Evolutionary conservation across 352 stramenopile genomes (phyloP).

Genomic region (Phytopythium boreale): DNA sequence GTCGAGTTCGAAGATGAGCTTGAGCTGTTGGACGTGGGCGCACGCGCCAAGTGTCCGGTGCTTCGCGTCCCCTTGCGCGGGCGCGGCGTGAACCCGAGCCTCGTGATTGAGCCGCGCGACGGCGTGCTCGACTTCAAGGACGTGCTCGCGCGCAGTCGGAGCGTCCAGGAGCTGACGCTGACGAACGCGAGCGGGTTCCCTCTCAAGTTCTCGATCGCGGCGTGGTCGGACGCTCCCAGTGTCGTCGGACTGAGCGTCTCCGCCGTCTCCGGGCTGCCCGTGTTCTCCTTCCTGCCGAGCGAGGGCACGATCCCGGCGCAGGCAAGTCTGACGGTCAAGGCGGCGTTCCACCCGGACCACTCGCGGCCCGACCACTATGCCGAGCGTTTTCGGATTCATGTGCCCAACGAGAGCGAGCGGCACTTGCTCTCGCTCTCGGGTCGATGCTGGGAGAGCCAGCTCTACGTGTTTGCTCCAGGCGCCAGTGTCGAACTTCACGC

Average conservation of each 20-base stretch:
- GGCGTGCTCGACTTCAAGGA: conserved; percentile 67
- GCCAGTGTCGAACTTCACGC: background rate
- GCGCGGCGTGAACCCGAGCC: conserved; percentile 76
- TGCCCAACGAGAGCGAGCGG: conserved; percentile 71
- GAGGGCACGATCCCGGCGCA: conserved; percentile 58
- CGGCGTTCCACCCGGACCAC: conserved; percentile 60
- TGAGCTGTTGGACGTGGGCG: conserved; percentile 27
- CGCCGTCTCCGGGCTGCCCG: conserved; percentile 26
- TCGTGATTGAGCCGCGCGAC: conserved; percentile 60
- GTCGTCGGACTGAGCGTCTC: background rate
- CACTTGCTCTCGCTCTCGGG: conserved; percentile 53
- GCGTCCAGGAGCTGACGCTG: conserved; percentile 44
- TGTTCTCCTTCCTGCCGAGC: conserved; percentile 68
- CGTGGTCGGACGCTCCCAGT: conserved; percentile 1
- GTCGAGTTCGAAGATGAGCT: conserved; percentile 76
- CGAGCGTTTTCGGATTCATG: conserved; percentile 52
- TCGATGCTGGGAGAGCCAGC: conserved; percentile 75
- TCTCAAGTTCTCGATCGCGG: conserved; percentile 45
- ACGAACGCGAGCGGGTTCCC: conserved; percentile 68
- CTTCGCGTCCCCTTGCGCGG: conserved; percentile 44
- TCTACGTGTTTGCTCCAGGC: conserved; percentile 57
- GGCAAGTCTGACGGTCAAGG: conserved; percentile 47
- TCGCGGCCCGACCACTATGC: conserved; percentile 56
- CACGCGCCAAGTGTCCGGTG: conserved; percentile 14
- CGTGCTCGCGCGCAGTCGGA: conserved; percentile 51